Percentiles rank a stretch among this genome's conserved stretches.
Conservation (phyloP, 768 basidiomycete species). For the Russula compacta region DNA sequence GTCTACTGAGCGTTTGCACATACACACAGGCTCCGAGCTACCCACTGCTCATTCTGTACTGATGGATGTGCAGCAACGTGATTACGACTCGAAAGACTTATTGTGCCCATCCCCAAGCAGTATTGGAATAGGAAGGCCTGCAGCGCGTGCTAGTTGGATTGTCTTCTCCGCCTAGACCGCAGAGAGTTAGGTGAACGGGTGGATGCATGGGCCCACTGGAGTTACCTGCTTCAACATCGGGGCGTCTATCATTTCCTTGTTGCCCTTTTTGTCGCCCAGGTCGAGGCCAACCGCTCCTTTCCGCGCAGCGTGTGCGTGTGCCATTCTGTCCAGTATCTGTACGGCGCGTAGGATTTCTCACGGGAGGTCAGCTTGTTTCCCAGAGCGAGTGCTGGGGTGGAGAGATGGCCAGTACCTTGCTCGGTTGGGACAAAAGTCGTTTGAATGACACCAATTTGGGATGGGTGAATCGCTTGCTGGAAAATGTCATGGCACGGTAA, state of each 20-base stretch:
- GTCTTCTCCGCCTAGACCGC: conserved; percentile 15
- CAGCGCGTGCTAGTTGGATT: conserved; percentile 8
- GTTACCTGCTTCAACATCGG: conserved; percentile 80
- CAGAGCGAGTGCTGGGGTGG: neutral
- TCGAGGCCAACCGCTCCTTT: conserved; percentile 71
- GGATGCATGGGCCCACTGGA: neutral
- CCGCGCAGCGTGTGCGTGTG: conserved; percentile 39
- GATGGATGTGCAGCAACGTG: neutral
- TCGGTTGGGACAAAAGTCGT: conserved; percentile 67
- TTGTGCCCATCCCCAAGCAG: neutral
- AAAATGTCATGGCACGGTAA: neutral
- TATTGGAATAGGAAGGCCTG: conserved; percentile 13
- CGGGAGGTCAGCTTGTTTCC: neutral
- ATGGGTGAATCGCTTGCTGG: conserved; percentile 93
- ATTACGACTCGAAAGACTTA: neutral
- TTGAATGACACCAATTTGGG: conserved; percentile 71
- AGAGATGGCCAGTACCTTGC: conserved; percentile 38
- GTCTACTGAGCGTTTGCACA: neutral
- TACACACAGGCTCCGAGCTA: neutral
- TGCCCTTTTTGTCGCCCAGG: conserved; percentile 34
- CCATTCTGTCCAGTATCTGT: conserved; percentile 61
- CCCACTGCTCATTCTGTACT: neutral
- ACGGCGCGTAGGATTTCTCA: conserved; percentile 71
- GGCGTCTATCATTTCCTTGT: conserved; percentile 81
- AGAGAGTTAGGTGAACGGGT: neutral